phyloP scores from a whole-genome alignment of 1,139 yeast species.

The Sugiyamaella novakii region DNA sequence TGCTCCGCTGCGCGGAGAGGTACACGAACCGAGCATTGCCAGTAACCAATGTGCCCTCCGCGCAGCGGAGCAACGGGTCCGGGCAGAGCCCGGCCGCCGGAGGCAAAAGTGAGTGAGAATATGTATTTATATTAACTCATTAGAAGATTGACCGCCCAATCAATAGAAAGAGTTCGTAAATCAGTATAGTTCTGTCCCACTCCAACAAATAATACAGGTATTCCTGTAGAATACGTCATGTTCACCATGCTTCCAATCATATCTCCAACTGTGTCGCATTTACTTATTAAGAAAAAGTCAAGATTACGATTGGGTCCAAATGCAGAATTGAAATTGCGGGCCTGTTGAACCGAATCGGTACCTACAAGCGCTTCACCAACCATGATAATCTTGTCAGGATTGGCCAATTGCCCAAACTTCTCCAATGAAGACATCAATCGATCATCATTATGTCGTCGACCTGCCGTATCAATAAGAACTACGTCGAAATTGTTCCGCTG shows the following conservation, averaged over 20 bases:
- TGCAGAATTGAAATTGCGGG: constrained; percentile 87
- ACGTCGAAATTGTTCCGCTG: constrained; percentile 71
- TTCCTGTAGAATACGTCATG: constrained; percentile 95
- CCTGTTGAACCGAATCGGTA: constrained; percentile 95
- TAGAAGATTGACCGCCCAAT: constrained; percentile 86
- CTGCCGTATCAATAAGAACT: constrained; percentile 95
- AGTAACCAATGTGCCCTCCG: too few species aligned
- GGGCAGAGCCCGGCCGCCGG: constrained; percentile 14
- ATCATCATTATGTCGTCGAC: constrained; percentile 94
- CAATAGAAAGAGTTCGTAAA: constrained; percentile 86
- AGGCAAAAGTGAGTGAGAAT: neutral
- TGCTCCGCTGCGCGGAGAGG: too few species aligned
- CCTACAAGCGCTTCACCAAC: constrained; percentile 98
- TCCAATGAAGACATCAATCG: constrained; percentile 94
- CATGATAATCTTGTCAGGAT: constrained; percentile 96
- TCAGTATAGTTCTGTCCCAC: constrained; percentile 98
- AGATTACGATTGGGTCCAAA: constrained; percentile 81
- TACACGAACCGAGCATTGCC: too few species aligned
- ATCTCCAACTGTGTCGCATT: constrained; percentile 97
- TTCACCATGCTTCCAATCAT: constrained; percentile 96
- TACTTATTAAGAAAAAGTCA: constrained; percentile 90
- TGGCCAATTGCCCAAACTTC: constrained; percentile 92
- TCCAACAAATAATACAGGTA: constrained; percentile 93
- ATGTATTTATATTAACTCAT: constrained; percentile 49
- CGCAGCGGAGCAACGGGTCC: constrained; percentile 5